These are phyloP conservation scores for Eucommia ulmoides DNA, from an alignment of 257 asterid species.

Conservation along the genomic window DNA sequence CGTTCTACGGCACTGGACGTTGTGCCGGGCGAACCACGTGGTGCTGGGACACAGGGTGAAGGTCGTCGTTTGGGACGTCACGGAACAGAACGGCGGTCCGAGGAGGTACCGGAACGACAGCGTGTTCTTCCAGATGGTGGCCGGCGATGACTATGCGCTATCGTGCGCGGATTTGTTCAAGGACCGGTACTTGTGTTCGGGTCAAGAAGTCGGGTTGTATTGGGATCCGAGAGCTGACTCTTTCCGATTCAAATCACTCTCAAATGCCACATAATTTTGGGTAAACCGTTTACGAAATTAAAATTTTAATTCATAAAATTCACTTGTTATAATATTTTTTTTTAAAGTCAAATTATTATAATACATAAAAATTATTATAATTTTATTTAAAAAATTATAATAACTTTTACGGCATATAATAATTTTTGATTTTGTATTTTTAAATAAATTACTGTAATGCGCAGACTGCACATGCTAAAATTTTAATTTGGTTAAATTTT, in stretches of 20 bases:
- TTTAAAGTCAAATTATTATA: too few relatives aligned
- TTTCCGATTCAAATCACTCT: conserved; percentile 22
- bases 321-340: neutral
- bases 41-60: conserved; percentile 21
- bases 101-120: conserved; percentile 17
- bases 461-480: too few relatives aligned
- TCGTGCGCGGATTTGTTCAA: conserved; percentile 29
- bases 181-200: conserved; percentile 19
- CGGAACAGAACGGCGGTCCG: conserved; percentile 17
- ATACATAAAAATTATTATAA: neutral
- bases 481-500: too few relatives aligned
- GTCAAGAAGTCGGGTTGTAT: conserved; percentile 32
- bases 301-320: too few relatives aligned
- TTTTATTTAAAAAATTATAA: conserved; percentile 1
- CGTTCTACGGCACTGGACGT: conserved; percentile 36
- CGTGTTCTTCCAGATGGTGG: conserved; percentile 20
- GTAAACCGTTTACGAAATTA: too few relatives aligned
- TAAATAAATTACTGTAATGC: too few relatives aligned
- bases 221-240: conserved; percentile 24
- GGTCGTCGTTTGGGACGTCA: conserved; percentile 43
- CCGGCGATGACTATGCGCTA: conserved; percentile 17
- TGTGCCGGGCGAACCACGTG: conserved; percentile 22
- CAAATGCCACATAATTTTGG: neutral
- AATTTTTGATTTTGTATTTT: too few relatives aligned
- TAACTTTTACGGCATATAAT: too few relatives aligned